Evolutionary conservation across 1,139 yeast species (phyloP).

Genomic region (Hanseniaspora gamundiae): DNA sequence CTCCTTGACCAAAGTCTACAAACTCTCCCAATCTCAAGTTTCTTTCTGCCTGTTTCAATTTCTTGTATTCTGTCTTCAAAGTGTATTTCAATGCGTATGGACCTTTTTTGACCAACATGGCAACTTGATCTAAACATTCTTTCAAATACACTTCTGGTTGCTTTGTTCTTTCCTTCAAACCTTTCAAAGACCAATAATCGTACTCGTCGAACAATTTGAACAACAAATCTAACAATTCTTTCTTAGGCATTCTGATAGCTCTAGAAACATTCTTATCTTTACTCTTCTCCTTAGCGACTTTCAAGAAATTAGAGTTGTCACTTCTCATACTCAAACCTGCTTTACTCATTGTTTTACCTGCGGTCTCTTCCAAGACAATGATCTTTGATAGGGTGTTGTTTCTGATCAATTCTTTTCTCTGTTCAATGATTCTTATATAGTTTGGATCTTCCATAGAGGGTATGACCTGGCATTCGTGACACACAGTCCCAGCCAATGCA

Average conservation of each 20-base stretch:
- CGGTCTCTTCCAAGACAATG: slow-evolving; percentile 67
- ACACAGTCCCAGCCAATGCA: slow-evolving; percentile 71
- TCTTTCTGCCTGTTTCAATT: slow-evolving; percentile 65
- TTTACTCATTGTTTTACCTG: slow-evolving; percentile 76
- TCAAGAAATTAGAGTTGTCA: slow-evolving; percentile 55
- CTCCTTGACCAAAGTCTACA: slow-evolving; percentile 38
- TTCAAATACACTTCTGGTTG: slow-evolving; percentile 93
- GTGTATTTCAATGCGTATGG: slow-evolving; percentile 91
- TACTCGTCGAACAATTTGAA: slow-evolving; percentile 87
- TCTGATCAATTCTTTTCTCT: slow-evolving; percentile 37
- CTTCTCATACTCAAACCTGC: slow-evolving; percentile 71
- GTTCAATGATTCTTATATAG: slow-evolving; percentile 46
- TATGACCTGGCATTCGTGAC: slow-evolving; percentile 82
- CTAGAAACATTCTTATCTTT: slow-evolving; percentile 44
- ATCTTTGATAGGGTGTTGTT: slow-evolving; percentile 54
- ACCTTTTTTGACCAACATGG: slow-evolving; percentile 82
- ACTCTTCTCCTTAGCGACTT: slow-evolving; percentile 32
- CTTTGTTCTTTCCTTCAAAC: slow-evolving; percentile 82
- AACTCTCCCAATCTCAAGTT: slow-evolving; percentile 51
- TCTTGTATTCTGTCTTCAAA: slow-evolving; percentile 80
- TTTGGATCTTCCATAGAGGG: slow-evolving; percentile 67
- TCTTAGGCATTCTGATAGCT: slow-evolving; percentile 89
- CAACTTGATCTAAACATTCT: slow-evolving; percentile 83
- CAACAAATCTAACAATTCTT: slow-evolving; percentile 76
- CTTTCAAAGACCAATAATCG: slow-evolving; percentile 94